These are phyloP conservation scores for Fusarium poae DNA, from an alignment of 2,329 filamentous ascomycete species.

Conservation along the genomic window DNA sequence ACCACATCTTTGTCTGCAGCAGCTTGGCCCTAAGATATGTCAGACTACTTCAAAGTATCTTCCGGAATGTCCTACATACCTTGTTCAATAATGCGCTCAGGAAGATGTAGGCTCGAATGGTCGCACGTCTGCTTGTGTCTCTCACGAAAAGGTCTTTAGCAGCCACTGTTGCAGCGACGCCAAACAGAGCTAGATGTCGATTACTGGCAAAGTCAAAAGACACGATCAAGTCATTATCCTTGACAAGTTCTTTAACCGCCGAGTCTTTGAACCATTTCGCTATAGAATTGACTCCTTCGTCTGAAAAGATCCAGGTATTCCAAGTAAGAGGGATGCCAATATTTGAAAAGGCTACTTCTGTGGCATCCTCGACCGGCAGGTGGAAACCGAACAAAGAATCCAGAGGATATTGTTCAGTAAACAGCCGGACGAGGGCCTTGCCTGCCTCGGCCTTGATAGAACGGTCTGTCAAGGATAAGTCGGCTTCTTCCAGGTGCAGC, in stretches of 20 bases:
- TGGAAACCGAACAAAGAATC: background rate
- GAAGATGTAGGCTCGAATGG: background rate
- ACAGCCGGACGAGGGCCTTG: rapidly evolving
- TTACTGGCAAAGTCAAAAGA: background rate
- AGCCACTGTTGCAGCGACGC: rapidly evolving
- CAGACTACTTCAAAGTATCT: rapidly evolving
- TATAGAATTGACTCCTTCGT: background rate
- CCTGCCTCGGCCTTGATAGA: background rate
- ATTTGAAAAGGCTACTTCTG: background rate
- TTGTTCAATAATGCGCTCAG: background rate
- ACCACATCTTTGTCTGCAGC: rapidly evolving
- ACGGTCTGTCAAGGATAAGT: background rate
- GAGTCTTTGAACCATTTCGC: background rate
- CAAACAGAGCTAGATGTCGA: background rate
- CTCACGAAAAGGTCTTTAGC: background rate
- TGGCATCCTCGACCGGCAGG: background rate
- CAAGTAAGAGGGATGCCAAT: background rate
- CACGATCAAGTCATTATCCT: background rate
- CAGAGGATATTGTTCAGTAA: background rate
- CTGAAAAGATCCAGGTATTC: background rate
- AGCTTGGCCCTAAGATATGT: rapidly evolving
- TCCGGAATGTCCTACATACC: background rate
- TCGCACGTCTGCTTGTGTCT: background rate
- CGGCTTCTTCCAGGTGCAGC: background rate
- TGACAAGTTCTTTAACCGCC: background rate